These are phyloP conservation scores for Ogataea ramenticola DNA, from an alignment of 805 yeast species.

Conservation along the genomic window DNA sequence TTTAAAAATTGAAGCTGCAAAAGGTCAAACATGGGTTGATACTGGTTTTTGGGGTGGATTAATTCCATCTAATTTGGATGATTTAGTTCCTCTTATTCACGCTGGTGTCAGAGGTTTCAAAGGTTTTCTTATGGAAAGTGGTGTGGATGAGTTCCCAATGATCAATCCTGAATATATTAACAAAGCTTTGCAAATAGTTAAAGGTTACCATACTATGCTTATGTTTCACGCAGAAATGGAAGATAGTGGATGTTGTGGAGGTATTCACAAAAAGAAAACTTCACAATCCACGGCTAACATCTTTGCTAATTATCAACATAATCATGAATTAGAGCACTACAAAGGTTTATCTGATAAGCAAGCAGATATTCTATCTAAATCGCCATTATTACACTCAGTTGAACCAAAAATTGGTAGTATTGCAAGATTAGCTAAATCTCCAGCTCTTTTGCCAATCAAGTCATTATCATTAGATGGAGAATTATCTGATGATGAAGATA, in stretches of 20 bases:
- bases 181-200: slow-evolving; percentile 56
- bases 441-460: slow-evolving; percentile 9
- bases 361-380: slow-evolving; percentile 44
- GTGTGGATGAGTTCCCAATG: slow-evolving; percentile 95
- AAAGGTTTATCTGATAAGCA: slow-evolving; percentile 41
- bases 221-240: slow-evolving; percentile 92
- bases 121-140: slow-evolving; percentile 86
- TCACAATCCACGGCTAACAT: not conserved
- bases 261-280: not conserved
- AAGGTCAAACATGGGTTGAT: slow-evolving; percentile 83
- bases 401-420: slow-evolving; percentile 49
- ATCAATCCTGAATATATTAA: slow-evolving; percentile 58
- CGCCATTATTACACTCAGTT: slow-evolving; percentile 50
- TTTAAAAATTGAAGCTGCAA: slow-evolving; percentile 70
- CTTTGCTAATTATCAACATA: slow-evolving; percentile 7
- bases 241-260: slow-evolving; percentile 25
- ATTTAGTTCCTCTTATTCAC: slow-evolving; percentile 66
- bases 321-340: slow-evolving; percentile 8
- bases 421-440: slow-evolving; percentile 33
- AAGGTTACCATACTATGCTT: slow-evolving; percentile 59
- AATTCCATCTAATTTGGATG: slow-evolving; percentile 67
- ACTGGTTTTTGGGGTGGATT: slow-evolving; percentile 97
- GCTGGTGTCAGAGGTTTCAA: slow-evolving; percentile 94
- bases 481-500: slow-evolving; percentile 11
- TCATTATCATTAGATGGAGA: slow-evolving; percentile 11